phyloP scores from a whole-genome alignment of 2,329 filamentous ascomycete genomes.

The Byssothecium circinans region DNA sequence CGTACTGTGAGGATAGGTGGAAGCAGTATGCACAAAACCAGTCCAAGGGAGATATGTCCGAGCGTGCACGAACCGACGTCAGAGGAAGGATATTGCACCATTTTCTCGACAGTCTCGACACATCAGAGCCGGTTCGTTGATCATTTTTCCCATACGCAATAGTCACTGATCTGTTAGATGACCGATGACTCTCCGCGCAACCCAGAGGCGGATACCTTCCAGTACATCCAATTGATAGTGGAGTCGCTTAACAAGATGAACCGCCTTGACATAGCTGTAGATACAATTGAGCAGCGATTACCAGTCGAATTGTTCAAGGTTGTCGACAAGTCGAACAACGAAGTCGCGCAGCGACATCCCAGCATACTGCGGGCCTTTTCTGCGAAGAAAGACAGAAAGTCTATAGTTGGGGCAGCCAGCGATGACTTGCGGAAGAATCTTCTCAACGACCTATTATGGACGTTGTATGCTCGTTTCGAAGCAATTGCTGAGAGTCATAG shows the following conservation, averaged over 20 bases:
- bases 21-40: slow-evolving; percentile 75
- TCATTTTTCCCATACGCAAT: not conserved
- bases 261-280: slow-evolving; percentile 79
- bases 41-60: slow-evolving; percentile 45
- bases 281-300: slow-evolving; percentile 87
- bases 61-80: slow-evolving; percentile 35
- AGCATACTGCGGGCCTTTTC: slow-evolving; percentile 63
- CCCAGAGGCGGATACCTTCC: slow-evolving; percentile 92
- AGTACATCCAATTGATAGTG: slow-evolving; percentile 83
- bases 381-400: slow-evolving; percentile 61
- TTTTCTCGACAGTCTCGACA: slow-evolving; percentile 61
- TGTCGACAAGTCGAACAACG: slow-evolving; percentile 91
- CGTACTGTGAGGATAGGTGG: slow-evolving; percentile 96
- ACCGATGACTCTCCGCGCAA: slow-evolving; percentile 90
- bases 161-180: slow-evolving; percentile 50
- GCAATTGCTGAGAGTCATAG: slow-evolving; percentile 95
- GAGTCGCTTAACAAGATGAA: slow-evolving; percentile 90
- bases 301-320: slow-evolving; percentile 93
- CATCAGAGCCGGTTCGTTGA: slow-evolving; percentile 43
- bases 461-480: slow-evolving; percentile 93
- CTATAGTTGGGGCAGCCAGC: slow-evolving; percentile 62
- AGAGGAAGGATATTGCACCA: slow-evolving; percentile 59
- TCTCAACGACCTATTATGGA: slow-evolving; percentile 88
- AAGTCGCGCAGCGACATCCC: slow-evolving; percentile 92
- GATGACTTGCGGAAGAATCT: slow-evolving; percentile 77